phyloP scores from a whole-genome alignment of 192 early-diverging fungal species.

The Coemansia sp. region DNA sequence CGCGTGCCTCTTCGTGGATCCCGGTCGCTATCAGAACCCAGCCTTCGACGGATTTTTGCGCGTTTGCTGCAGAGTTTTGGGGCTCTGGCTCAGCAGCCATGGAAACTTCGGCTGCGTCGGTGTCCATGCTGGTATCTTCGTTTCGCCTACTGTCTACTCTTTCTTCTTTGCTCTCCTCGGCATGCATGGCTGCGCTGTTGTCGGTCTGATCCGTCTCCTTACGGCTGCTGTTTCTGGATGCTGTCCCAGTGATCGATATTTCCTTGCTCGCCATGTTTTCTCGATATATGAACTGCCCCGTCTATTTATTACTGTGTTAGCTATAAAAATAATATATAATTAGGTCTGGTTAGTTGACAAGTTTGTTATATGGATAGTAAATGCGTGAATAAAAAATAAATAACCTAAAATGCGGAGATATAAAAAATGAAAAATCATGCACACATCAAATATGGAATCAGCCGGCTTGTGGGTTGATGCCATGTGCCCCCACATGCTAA shows the following conservation, averaged over 20 bases:
- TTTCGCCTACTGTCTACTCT: not conserved
- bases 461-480: not conserved
- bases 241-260: slow-evolving; percentile 22
- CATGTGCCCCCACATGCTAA: not conserved
- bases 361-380: no score
- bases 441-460: slow-evolving; percentile 1
- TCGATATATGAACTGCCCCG: no score
- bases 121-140: not conserved
- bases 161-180: not conserved
- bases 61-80: slow-evolving; percentile 1
- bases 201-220: not conserved
- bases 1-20: slow-evolving; percentile 92
- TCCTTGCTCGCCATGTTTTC: slow-evolving; percentile 8
- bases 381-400: no score
- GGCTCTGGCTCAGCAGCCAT: not conserved
- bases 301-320: no score
- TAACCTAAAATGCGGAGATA: no score
- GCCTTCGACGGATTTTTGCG: slow-evolving; percentile 74
- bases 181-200: not conserved
- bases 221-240: not conserved
- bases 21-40: slow-evolving; percentile 95
- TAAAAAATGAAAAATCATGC: no score
- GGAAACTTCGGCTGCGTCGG: not conserved
- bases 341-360: no score
- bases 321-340: no score